phyloP scores from a whole-genome alignment of 2,329 filamentous ascomycete genomes.

The Cladosporium sp. region DNA sequence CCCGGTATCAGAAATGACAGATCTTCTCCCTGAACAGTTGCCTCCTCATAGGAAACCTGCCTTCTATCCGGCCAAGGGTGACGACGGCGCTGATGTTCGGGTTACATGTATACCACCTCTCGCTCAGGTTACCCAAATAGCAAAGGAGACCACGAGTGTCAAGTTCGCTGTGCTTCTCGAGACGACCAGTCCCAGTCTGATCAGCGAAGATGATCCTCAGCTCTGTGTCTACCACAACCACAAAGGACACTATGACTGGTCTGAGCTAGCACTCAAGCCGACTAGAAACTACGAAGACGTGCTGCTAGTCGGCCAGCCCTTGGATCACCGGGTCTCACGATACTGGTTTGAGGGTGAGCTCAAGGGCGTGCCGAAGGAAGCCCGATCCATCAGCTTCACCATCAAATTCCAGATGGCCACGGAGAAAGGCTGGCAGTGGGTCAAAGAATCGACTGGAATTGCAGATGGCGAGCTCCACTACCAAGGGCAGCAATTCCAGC shows the following conservation, averaged over 20 bases:
- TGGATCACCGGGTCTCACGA: constrained; percentile 30
- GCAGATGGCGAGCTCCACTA: constrained; percentile 66
- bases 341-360: constrained; percentile 61
- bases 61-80: constrained; percentile 21
- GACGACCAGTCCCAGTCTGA: constrained; percentile 37
- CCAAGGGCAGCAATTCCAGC: constrained; percentile 37
- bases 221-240: constrained; percentile 75
- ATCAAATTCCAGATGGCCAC: constrained; percentile 64
- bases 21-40: constrained; percentile 36
- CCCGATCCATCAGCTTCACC: constrained; percentile 63
- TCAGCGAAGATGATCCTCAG: constrained; percentile 64
- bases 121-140: constrained; percentile 69
- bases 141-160: constrained; percentile 48
- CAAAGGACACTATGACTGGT: constrained; percentile 58
- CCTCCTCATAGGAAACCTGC: constrained; percentile 33
- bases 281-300: constrained; percentile 34
- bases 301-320: constrained; percentile 31
- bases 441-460: constrained; percentile 63
- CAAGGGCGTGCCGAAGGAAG: constrained; percentile 46
- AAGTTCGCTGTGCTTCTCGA: constrained; percentile 63
- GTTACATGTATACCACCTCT: constrained; percentile 70
- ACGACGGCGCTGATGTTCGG: constrained; percentile 50
- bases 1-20: constrained; percentile 31
- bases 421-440: constrained; percentile 68
- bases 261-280: constrained; percentile 57